Percentiles rank a stretch among this genome's conserved stretches.
These are phyloP conservation scores for Pseudonitzschia multistriata DNA, from an alignment of 108 stramenopile species.

Conservation along the genomic window DNA sequence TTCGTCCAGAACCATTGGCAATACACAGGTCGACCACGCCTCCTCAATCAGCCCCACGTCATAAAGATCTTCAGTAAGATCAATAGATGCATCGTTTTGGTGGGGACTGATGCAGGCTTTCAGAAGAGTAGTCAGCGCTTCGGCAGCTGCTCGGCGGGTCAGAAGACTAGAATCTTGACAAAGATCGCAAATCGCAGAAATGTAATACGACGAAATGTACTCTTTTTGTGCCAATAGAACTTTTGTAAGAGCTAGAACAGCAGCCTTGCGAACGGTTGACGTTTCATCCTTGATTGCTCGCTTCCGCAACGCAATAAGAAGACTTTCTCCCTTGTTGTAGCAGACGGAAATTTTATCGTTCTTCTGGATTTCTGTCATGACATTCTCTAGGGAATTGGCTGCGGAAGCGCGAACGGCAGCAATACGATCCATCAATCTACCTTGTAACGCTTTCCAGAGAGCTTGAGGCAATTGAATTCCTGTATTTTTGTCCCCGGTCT, in stretches of 20 bases:
- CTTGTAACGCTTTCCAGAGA: constrained; percentile 57
- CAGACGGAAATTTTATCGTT: constrained; percentile 3
- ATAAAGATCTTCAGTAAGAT: constrained; percentile 5
- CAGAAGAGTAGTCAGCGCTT: constrained; percentile 62
- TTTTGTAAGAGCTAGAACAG: constrained; percentile 57
- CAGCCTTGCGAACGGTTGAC: constrained; percentile 65
- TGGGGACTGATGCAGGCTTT: constrained; percentile 23
- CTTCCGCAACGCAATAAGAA: constrained; percentile 48
- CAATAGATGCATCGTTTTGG: constrained; percentile 20
- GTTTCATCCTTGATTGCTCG: constrained; percentile 65
- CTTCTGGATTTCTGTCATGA: constrained; percentile 20
- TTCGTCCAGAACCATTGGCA: constrained; percentile 69
- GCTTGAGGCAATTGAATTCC: constrained; percentile 28
- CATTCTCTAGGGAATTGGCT: constrained; percentile 51
- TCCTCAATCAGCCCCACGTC: constrained; percentile 34
- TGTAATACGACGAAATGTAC: constrained; percentile 47
- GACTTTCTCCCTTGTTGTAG: constrained; percentile 26
- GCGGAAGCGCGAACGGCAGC: constrained; percentile 75
- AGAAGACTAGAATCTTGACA: constrained; percentile 71
- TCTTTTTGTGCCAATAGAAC: constrained; percentile 39
- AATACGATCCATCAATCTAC: constrained; percentile 61
- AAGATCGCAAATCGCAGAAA: constrained; percentile 53
- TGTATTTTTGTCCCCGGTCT: constrained; percentile 6
- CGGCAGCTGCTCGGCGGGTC: constrained; percentile 71
- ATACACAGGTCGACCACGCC: constrained; percentile 70